phyloP scores from a whole-genome alignment of 2,329 filamentous ascomycete genomes.

The Rutstroemia sp. region DNA sequence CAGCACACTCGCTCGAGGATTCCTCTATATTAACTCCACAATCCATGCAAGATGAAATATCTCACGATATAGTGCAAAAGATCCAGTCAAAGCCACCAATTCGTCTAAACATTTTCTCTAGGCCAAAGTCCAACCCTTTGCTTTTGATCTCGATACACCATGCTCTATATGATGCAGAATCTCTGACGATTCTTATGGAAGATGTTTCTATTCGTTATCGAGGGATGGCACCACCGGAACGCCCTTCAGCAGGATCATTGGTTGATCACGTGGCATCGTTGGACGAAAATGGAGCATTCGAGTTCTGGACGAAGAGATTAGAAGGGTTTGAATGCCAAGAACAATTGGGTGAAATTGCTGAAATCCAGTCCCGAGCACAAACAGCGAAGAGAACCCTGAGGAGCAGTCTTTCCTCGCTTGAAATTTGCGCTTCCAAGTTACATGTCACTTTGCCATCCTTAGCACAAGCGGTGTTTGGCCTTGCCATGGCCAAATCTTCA shows the following conservation, averaged over 20 bases:
- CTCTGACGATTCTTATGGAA: background rate
- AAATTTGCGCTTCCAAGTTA: constrained; percentile 29
- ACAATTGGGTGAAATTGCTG: background rate
- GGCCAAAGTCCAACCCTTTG: background rate
- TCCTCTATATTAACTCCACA: background rate
- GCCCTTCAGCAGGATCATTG: background rate
- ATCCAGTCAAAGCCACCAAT: background rate
- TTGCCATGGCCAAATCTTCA: constrained; percentile 33
- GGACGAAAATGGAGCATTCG: background rate
- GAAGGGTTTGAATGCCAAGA: background rate
- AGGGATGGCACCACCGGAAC: background rate
- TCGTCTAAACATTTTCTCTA: background rate
- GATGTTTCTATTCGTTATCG: background rate
- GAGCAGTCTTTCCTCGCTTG: background rate
- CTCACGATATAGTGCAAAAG: background rate
- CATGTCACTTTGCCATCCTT: constrained; percentile 17
- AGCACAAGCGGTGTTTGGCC: constrained; percentile 32
- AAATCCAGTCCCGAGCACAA: background rate
- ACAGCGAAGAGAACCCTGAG: background rate
- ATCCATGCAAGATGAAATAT: background rate
- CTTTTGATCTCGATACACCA: constrained; percentile 27
- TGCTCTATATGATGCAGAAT: constrained; percentile 40
- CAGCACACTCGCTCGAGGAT: background rate
- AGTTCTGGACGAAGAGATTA: constrained; percentile 1
- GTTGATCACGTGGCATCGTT: background rate